Conservation (phyloP, 768 basidiomycete genomes). For the Mycena venus region DNA sequence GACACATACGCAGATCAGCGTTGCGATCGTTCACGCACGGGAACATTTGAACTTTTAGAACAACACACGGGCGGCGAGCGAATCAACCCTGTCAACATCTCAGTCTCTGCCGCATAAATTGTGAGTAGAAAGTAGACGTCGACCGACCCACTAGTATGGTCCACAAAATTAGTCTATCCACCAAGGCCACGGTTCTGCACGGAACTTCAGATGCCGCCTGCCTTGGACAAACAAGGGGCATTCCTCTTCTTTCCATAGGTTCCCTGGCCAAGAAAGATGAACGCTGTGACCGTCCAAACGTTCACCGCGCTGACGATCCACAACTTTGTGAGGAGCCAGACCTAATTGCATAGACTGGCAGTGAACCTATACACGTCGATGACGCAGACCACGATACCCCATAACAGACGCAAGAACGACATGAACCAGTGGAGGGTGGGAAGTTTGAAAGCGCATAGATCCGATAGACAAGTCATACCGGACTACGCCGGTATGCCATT, state of each 20-base stretch:
- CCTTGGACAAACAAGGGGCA: too few relatives aligned
- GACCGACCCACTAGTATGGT: not conserved
- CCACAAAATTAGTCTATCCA: not conserved
- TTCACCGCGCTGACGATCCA: not conserved
- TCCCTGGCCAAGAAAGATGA: not conserved
- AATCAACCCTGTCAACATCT: not conserved
- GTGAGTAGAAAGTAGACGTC: not conserved
- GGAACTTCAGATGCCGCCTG: not conserved
- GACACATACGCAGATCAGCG: not conserved
- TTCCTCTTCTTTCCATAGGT: not conserved
- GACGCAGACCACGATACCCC: too few relatives aligned
- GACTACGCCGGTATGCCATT: too few relatives aligned
- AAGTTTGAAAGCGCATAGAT: too few relatives aligned
- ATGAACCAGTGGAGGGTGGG: too few relatives aligned
- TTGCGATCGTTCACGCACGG: not conserved
- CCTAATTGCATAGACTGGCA: not conserved
- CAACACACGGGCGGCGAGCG: not conserved
- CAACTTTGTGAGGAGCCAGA: not conserved
- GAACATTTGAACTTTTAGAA: too few relatives aligned
- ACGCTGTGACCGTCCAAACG: not conserved
- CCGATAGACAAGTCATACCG: too few relatives aligned
- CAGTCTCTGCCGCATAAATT: not conserved
- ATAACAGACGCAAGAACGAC: too few relatives aligned
- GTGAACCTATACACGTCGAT: too few relatives aligned
- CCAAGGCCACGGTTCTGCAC: not conserved